Base-by-base conservation (phyloP, 345 rosid genomes). In the Hevea brasiliensis region DNA sequence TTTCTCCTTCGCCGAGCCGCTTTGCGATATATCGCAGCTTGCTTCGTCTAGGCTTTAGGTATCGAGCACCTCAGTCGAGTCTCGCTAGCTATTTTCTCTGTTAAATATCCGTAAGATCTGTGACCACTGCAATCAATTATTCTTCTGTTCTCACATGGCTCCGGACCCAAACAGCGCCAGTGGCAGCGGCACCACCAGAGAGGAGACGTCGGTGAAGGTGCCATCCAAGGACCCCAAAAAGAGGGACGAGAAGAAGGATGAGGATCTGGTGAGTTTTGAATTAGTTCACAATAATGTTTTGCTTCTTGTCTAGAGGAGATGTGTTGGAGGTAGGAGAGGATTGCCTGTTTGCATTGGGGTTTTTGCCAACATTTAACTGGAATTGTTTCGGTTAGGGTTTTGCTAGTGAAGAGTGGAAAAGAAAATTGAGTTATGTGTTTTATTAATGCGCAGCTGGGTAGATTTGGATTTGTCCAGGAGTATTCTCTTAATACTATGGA, bases 211-310 rank as follows among this genome's bases (percentile, higher is more conserved):
- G 60, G 61, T 44, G 58, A 92, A 92, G 78, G 87, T 81, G 45
- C 96, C 94, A 53, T 61, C 92, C 13, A 94, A 94, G 81, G 98
- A 91, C 78, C 85, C 85, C 3, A 92, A 94, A 85, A 94, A 88
- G 91, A 90, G 88, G 78, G 96, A 92, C 57, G 98, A 90, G 53
- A 91, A 91, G 79, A 93, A 91, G 81, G 97, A 94, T 8, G 97
- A 94, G 71, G 98, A 92, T 83, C 83, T 94, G 82, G 98, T 92
- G 65, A 85, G 87, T 72, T 59, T 20, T 26, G 41, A 5, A 17
- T 32, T 23, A 23, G 7, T 57, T 40, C 15, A 13, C 23, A 3
- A 2, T 62, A 5, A 47, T 21, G 64, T n/a, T 8, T 7, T 21
- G 23, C 37, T 26, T 8, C n/a, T 24, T 67, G 62, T 42, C 7